These are phyloP conservation scores for Tricholoma matsutake DNA, from an alignment of 768 basidiomycete species.

Conservation along the genomic window DNA sequence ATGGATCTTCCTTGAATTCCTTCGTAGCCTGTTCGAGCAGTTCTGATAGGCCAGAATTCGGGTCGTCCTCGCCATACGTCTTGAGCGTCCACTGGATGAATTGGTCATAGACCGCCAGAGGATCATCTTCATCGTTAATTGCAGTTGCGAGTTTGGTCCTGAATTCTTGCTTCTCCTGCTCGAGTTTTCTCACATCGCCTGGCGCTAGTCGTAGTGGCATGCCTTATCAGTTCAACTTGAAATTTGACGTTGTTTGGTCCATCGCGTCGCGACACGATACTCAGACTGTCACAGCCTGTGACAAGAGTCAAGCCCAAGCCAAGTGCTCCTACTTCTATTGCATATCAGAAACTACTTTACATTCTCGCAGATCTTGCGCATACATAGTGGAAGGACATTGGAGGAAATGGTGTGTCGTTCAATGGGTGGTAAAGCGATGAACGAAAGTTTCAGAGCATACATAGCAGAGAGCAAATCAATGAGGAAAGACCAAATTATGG, in stretches of 20 bases:
- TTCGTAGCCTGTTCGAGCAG: constrained; percentile 82
- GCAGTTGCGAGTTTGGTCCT: constrained; percentile 46
- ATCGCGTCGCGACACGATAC: constrained; percentile 16
- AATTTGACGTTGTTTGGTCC: constrained; percentile 12
- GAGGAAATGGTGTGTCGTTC: neutral
- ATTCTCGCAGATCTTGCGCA: neutral
- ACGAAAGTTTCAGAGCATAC: neutral
- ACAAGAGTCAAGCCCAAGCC: too few relatives aligned
- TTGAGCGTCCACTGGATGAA: constrained; percentile 91
- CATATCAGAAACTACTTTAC: neutral
- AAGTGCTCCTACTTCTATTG: neutral
- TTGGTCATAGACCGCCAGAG: constrained; percentile 78
- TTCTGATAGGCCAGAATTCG: constrained; percentile 70
- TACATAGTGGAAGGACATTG: neutral
- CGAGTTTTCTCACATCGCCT: constrained; percentile 20
- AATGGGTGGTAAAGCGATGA: neutral
- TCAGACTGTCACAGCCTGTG: too few relatives aligned
- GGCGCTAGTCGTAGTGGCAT: constrained; percentile 14
- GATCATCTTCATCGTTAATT: constrained; percentile 76
- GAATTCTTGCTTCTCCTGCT: constrained; percentile 35
- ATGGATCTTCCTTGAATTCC: constrained; percentile 76
- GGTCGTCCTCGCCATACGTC: constrained; percentile 68
- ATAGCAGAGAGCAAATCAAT: neutral
- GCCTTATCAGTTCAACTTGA: constrained; percentile 10
- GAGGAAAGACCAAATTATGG: neutral